Conservation (phyloP, 2,329 filamentous ascomycete genomes). For the Trichophyton benhamiae region DNA sequence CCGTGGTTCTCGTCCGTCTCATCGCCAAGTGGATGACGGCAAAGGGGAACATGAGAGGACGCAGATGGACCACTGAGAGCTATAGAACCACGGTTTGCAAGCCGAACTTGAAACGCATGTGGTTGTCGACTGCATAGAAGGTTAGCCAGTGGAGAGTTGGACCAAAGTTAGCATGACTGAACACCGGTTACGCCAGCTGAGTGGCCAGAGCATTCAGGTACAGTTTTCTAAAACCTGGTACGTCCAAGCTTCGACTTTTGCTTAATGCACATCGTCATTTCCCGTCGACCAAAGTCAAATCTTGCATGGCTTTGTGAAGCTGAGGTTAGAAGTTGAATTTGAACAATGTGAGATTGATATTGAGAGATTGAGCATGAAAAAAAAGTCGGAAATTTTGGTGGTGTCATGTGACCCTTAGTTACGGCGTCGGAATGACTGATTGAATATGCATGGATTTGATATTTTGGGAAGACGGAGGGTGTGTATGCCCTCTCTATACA, state of each 20-base stretch:
- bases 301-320: neutral
- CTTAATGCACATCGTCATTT: neutral
- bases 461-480: neutral
- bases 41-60: neutral
- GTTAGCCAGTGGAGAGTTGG: neutral
- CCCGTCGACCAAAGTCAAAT: neutral
- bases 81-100: neutral
- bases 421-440: neutral
- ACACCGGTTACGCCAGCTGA: neutral
- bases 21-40: neutral
- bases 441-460: neutral
- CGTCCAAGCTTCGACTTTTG: neutral
- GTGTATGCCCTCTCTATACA: neutral
- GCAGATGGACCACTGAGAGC: neutral
- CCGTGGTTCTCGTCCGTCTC: neutral
- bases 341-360: neutral
- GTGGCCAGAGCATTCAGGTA: neutral
- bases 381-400: neutral
- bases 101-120: neutral
- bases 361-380: neutral
- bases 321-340: neutral
- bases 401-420: neutral
- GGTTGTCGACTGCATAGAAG: neutral
- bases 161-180: neutral
- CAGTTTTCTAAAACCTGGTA: neutral